These are phyloP conservation scores for Auriscalpium microsporum DNA, from an alignment of 768 basidiomycete genomes.

Conservation along the genomic window DNA sequence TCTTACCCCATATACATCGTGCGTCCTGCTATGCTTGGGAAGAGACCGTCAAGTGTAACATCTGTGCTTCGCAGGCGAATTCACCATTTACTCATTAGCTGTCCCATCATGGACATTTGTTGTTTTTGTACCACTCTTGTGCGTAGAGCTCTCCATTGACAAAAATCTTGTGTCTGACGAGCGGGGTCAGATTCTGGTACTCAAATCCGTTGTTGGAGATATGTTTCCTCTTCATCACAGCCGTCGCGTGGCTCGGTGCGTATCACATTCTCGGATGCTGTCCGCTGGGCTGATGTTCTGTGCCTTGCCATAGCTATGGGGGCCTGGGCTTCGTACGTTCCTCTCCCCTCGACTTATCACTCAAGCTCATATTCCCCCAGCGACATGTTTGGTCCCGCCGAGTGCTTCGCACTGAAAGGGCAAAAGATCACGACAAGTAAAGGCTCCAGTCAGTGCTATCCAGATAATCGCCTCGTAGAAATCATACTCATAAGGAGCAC, in stretches of 20 bases:
- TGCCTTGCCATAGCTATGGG: slow-evolving; percentile 46
- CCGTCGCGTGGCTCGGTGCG: slow-evolving; percentile 64
- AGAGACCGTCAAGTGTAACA: background rate
- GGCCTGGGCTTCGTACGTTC: slow-evolving; percentile 35
- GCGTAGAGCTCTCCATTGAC: background rate
- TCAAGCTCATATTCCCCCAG: slow-evolving; percentile 25
- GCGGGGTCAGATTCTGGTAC: slow-evolving; percentile 52
- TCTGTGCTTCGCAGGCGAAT: slow-evolving; percentile 41
- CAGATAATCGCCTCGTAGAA: background rate
- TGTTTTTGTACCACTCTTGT: background rate
- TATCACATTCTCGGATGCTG: background rate
- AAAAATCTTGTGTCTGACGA: background rate
- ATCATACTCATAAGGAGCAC: slow-evolving; percentile 5
- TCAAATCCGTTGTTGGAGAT: slow-evolving; percentile 61
- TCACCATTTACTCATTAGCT: slow-evolving; percentile 59
- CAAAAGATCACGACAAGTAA: slow-evolving; percentile 38
- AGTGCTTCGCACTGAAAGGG: slow-evolving; percentile 46
- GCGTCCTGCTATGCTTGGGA: slow-evolving; percentile 14
- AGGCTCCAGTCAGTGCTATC: slow-evolving; percentile 40
- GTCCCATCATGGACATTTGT: slow-evolving; percentile 49
- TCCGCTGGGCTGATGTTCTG: background rate
- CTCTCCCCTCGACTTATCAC: background rate
- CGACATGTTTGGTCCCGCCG: slow-evolving; percentile 58
- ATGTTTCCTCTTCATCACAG: slow-evolving; percentile 42
- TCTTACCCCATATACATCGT: slow-evolving; percentile 62